Base-by-base conservation (phyloP, 441 rosid genomes). In the Flueggea neowawraea region DNA sequence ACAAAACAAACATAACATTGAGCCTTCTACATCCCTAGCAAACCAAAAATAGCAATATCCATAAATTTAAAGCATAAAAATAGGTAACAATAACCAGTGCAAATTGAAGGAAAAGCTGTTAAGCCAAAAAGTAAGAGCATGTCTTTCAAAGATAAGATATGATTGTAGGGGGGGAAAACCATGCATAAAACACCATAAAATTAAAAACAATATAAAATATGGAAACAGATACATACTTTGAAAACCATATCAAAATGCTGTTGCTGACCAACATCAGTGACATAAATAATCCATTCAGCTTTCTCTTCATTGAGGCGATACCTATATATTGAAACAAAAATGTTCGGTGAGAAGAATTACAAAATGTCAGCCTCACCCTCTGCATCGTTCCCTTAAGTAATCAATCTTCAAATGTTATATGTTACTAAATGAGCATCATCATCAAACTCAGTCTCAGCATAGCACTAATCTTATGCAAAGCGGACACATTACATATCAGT, bases 221-320 rank as follows among this genome's bases (percentile, higher is more conserved):
- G 15, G 44, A 50, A 41, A 62, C 62, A 36, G 71, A 67, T 56
- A 65, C 90, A 49, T 71, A 88, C 98, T 68, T 82, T 88, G 82
- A 93, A 93, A 31, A 90, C 62, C 98, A 88, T 93, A 61, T 84
- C 82, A 64, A 90, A 93, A 66, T 93, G 98, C 69, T 82, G 89
- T 70, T 90, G 89, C 80, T 94, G 98, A 60, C 97, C 99, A 64
- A 82, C 95, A 86, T 94, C 99, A 36, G 99, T 94, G 44, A 91
- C 87, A 75, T 94, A 94, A 62, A 89, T 83, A 61, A 94, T 91
- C 99, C 97, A 89, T 65, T 89, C 94, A 64, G 92, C 99, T 74
- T 82, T 87, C 80, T 94, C 99, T 78, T 82, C 90, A 65, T 86
- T 87, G 31, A 91, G 86, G 57, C 99, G 96, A 75, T 91, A 94